phyloP scores from a whole-genome alignment of 768 basidiomycete genomes.

The Xerocomus potaroensis region DNA sequence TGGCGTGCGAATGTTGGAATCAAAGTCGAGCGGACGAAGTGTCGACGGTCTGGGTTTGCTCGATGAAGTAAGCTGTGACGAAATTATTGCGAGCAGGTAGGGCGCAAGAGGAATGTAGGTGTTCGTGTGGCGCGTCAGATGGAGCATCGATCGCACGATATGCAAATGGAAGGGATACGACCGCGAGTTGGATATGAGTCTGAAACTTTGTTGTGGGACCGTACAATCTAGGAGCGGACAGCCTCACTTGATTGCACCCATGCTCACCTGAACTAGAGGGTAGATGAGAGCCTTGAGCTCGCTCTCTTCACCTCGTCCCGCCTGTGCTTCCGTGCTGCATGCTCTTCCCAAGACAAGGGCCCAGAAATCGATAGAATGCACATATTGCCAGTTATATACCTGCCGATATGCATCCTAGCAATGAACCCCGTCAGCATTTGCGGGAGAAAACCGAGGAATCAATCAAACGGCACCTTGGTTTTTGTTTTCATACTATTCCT shows the following conservation, averaged over 20 bases:
- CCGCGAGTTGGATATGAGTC: conserved; percentile 84
- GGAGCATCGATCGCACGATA: conserved; percentile 80
- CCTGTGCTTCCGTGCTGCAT: conserved; percentile 58
- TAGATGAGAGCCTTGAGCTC: conserved; percentile 88
- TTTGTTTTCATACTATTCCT: conserved; percentile 88
- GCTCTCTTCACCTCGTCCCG: conserved; percentile 56
- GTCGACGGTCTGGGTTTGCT: conserved; percentile 80
- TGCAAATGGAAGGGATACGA: conserved; percentile 96
- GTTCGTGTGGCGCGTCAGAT: conserved; percentile 77
- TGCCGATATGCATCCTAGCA: conserved; percentile 82
- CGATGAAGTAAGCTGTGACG: conserved; percentile 62
- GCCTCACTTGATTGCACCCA: conserved; percentile 87
- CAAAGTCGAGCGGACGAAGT: conserved; percentile 84
- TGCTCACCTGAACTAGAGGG: conserved; percentile 89
- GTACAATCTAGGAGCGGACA: not conserved
- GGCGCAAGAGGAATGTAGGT: conserved; percentile 87
- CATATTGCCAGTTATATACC: conserved; percentile 99
- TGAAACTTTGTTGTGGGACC: conserved; percentile 29
- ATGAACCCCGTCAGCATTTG: conserved; percentile 6
- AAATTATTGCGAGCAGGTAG: conserved; percentile 81
- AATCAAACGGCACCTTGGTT: conserved; percentile 55
- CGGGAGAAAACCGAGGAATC: not conserved
- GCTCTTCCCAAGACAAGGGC: conserved; percentile 79
- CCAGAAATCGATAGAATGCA: conserved; percentile 97
- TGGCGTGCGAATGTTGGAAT: conserved; percentile 81